Evolutionary conservation across 2,329 filamentous ascomycete genomes (phyloP), one percentile per base, ranked within the genome.

Genomic region (Periconia digitata): DNA sequence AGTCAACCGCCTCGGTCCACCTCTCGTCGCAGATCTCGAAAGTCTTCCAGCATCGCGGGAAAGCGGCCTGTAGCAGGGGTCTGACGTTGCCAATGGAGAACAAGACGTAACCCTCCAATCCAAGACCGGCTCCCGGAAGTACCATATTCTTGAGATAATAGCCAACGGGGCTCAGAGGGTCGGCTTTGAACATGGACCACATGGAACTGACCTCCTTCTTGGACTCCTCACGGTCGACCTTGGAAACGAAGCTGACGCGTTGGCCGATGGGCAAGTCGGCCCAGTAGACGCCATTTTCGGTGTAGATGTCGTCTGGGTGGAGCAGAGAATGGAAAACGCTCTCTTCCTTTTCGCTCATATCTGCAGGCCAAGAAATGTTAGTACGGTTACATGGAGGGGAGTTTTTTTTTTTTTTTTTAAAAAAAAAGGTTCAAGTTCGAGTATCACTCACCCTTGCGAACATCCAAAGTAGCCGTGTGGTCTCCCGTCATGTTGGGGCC

Each of bases 21-120:
- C 89, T 88, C 58, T 82, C 72, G 66, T 83, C 82, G 76, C 92
- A 97, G 22, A 82, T 85, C 3, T 78, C 71, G 51, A 80, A 72
- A 0, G 66, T 68, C 20, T 77, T 78, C 92, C 92, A 97, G 77
- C 92, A 97, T 3, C 75, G 60, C 1, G 85, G 82, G 81, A 92
- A 97, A 6, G 85, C 83, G 27, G 83, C 79, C 52, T 83, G 73
- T 67, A 96, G 92, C 10, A 97, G 80, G 4, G 92, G 89, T 66
- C 88, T 85, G 56, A 97, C 78, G 72, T 96, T 96, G 49, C 92
- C 92, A 60, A 97, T 96, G 54, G 92, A 96, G 79, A 97, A 97
- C 17, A 97, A 82, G 36, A 96, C 92, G 67, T 96, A 97, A 62
- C 85, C 92, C 80, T 97, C 92, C 22, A 97, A 82, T 68, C 91